Percentiles rank a stretch among this genome's conserved stretches.
These are phyloP conservation scores for Sedum album DNA, from an alignment of 164 flowering plant species.

Conservation along the genomic window DNA sequence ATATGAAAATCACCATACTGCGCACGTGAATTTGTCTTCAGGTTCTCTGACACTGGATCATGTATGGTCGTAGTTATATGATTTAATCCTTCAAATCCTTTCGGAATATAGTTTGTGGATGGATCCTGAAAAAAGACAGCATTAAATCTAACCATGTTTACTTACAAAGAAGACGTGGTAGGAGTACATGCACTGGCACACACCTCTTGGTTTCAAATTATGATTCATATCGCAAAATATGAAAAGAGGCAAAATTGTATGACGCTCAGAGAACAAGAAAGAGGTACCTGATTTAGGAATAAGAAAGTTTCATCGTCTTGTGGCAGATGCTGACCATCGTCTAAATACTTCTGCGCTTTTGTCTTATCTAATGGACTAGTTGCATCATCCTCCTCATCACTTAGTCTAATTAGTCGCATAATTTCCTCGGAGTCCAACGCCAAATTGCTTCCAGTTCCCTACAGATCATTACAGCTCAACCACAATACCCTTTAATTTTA, in stretches of 20 bases:
- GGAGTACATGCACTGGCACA: not conserved
- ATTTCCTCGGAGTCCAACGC: not conserved
- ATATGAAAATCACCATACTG: not conserved
- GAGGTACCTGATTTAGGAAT: not conserved
- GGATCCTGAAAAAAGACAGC: not conserved
- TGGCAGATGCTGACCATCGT: not conserved
- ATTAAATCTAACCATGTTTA: not conserved
- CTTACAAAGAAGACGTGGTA: not conserved
- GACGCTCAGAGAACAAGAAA: not conserved
- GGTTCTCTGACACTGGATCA: not conserved
- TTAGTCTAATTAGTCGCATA: not conserved
- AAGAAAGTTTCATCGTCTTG: not conserved
- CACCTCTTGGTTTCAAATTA: not conserved
- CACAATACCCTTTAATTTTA: not conserved
- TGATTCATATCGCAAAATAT: not conserved
- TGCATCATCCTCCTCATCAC: conserved; percentile 5
- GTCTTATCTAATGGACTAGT: conserved; percentile 5
- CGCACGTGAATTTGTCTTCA: not conserved
- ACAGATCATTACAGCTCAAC: not conserved
- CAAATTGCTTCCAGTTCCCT: not conserved
- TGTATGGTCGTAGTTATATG: not conserved
- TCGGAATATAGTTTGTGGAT: not conserved
- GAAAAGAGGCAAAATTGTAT: not conserved
- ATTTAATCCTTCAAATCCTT: not conserved
- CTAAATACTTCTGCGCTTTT: not conserved